phyloP scores from a whole-genome alignment of 129 eudicot genomes.

The Smallanthus sonchifolius region DNA sequence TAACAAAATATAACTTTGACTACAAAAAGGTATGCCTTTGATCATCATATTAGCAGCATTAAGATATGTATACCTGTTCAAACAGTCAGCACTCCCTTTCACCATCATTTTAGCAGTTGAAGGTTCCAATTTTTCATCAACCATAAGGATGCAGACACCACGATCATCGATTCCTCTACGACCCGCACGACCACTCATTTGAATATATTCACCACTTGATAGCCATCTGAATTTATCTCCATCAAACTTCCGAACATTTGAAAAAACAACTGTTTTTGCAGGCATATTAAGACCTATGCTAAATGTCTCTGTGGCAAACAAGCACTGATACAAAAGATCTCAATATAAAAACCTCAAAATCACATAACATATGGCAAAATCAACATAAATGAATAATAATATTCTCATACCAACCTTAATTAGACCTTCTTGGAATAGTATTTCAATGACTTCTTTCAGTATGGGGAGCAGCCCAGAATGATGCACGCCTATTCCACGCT shows the following conservation, averaged over 20 bases:
- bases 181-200: constrained; percentile 99
- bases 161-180: constrained; percentile 99
- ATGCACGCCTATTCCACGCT: constrained; percentile 99
- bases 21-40: neutral
- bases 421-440: constrained; percentile 94
- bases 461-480: constrained; percentile 99
- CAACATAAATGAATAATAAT: neutral
- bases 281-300: constrained; percentile 99
- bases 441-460: constrained; percentile 96
- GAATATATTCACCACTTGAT: constrained; percentile 97
- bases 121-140: constrained; percentile 97
- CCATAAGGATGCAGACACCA: constrained; percentile 98
- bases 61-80: constrained; percentile 65
- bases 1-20: neutral
- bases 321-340: constrained; percentile 55
- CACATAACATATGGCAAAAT: constrained; percentile 4
- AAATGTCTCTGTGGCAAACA: constrained; percentile 99
- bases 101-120: constrained; percentile 95
- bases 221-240: constrained; percentile 99
- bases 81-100: constrained; percentile 96
- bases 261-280: constrained; percentile 97
- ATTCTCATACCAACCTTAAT: constrained; percentile 65
- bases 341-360: constrained; percentile 14
- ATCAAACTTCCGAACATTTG: constrained; percentile 98
- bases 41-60: neutral